Conservation (phyloP, 2,329 filamentous ascomycete genomes). For the Taxawa tesnikishii region DNA sequence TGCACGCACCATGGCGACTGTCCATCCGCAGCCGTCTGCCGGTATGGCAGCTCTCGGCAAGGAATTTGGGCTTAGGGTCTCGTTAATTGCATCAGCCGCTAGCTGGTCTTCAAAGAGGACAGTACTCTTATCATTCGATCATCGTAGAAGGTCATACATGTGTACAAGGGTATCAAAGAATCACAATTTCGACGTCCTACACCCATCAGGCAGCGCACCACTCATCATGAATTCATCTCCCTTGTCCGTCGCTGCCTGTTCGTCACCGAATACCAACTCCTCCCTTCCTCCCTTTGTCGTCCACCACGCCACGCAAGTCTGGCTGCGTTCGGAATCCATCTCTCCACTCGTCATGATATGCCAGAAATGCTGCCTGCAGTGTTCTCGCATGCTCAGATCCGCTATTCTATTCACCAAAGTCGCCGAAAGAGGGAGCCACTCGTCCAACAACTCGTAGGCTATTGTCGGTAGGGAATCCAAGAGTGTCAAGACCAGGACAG, state of each 20-base stretch:
- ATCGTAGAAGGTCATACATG: too few relatives aligned
- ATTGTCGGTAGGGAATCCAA: conserved; percentile 69
- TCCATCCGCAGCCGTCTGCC: too few relatives aligned
- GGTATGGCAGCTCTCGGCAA: too few relatives aligned
- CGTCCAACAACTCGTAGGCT: conserved; percentile 55
- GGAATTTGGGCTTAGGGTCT: too few relatives aligned
- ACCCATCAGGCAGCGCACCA: conserved; percentile 32
- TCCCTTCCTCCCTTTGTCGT: conserved; percentile 51
- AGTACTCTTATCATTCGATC: too few relatives aligned
- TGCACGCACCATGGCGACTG: too few relatives aligned
- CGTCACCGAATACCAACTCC: conserved; percentile 37
- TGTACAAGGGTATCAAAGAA: too few relatives aligned
- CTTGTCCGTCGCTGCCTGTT: conserved; percentile 20
- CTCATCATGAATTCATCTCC: conserved; percentile 35
- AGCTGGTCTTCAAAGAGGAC: too few relatives aligned
- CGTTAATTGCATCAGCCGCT: too few relatives aligned
- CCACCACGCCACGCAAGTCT: conserved; percentile 79
- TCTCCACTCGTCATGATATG: conserved; percentile 68
- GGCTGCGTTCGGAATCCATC: conserved; percentile 76
- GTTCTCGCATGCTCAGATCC: conserved; percentile 49
- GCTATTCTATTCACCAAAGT: conserved; percentile 52
- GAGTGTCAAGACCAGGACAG: conserved; percentile 61
- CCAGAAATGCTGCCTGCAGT: conserved; percentile 63
- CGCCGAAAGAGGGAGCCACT: conserved; percentile 67
- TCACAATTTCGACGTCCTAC: too few relatives aligned